Evolutionary conservation across 2,329 filamentous ascomycete genomes (phyloP).

Genomic region (Alternaria alternata): DNA sequence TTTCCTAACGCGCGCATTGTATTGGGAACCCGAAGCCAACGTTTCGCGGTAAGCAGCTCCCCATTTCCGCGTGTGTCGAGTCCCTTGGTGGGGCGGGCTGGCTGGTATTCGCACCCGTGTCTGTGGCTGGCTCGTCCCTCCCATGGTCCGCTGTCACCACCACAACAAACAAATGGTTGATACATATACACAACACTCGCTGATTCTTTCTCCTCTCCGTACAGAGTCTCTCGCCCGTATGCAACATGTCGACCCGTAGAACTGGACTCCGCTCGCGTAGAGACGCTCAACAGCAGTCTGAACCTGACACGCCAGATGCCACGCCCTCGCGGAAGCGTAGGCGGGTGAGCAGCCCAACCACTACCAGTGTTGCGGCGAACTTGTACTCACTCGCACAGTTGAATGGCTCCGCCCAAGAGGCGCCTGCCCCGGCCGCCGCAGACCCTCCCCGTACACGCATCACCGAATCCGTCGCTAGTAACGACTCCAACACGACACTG

Average conservation of each 20-base stretch:
- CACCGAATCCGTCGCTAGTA: conserved; percentile 51
- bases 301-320: conserved; percentile 57
- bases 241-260: conserved; percentile 25
- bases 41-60: conserved; percentile 23
- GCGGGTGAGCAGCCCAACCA: conserved; percentile 49
- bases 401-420: conserved; percentile 42
- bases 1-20: conserved; percentile 5
- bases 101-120: conserved; percentile 2
- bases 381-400: conserved; percentile 40
- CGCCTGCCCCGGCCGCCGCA: conserved; percentile 26
- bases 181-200: conserved; percentile 17
- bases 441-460: conserved; percentile 41
- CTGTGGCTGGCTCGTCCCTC: conserved; percentile 11
- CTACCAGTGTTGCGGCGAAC: conserved; percentile 7
- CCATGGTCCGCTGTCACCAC: conserved; percentile 13
- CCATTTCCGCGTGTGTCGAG: conserved; percentile 18
- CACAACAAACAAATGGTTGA: conserved; percentile 12
- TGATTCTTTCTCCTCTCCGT: conserved; percentile 17
- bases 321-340: conserved; percentile 59
- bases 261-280: conserved; percentile 28
- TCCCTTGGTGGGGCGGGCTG: conserved; percentile 20
- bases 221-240: conserved; percentile 23
- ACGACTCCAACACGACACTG: conserved; percentile 52
- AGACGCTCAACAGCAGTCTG: conserved; percentile 46
- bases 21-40: conserved; percentile 13